Conservation (phyloP, 495 filamentous ascomycete genomes). For the Saxophila tyrrhenica region DNA sequence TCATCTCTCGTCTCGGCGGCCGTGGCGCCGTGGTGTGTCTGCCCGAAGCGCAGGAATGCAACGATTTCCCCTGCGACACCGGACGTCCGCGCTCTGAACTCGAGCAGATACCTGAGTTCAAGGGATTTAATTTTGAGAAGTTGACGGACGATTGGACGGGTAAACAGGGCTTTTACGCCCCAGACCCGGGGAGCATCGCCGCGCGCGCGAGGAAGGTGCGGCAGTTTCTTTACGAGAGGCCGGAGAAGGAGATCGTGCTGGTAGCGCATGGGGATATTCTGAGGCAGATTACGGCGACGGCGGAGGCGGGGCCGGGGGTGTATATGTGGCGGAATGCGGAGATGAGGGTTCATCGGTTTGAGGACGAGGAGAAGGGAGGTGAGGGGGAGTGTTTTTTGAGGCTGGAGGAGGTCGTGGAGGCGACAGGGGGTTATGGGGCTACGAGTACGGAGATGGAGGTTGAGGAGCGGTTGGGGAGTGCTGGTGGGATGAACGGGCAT, state of each 20-base stretch:
- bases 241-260: slow-evolving; percentile 16
- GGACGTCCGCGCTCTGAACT: slow-evolving; percentile 4
- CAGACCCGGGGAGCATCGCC: neutral
- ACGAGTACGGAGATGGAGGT: slow-evolving; percentile 17
- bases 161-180: slow-evolving; percentile 12
- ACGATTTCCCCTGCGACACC: slow-evolving; percentile 19
- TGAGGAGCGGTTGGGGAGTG: too few relatives aligned
- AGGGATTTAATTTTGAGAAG: slow-evolving; percentile 6
- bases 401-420: slow-evolving; percentile 8
- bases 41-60: slow-evolving; percentile 19
- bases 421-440: slow-evolving; percentile 10
- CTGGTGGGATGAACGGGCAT: too few relatives aligned
- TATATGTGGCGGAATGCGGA: slow-evolving; percentile 17
- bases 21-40: slow-evolving; percentile 7
- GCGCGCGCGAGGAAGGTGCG: slow-evolving; percentile 11
- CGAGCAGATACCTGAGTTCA: slow-evolving; percentile 10
- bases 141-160: slow-evolving; percentile 14
- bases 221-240: slow-evolving; percentile 10
- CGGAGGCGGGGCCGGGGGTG: neutral
- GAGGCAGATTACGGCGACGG: slow-evolving; percentile 3
- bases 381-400: slow-evolving; percentile 11
- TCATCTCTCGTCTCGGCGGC: slow-evolving; percentile 9
- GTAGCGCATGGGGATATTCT: slow-evolving; percentile 19
- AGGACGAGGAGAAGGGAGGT: neutral
- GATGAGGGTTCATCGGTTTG: slow-evolving; percentile 7